Base-by-base conservation (phyloP, 352 stramenopile genomes). In the Phytophthora multivora region DNA sequence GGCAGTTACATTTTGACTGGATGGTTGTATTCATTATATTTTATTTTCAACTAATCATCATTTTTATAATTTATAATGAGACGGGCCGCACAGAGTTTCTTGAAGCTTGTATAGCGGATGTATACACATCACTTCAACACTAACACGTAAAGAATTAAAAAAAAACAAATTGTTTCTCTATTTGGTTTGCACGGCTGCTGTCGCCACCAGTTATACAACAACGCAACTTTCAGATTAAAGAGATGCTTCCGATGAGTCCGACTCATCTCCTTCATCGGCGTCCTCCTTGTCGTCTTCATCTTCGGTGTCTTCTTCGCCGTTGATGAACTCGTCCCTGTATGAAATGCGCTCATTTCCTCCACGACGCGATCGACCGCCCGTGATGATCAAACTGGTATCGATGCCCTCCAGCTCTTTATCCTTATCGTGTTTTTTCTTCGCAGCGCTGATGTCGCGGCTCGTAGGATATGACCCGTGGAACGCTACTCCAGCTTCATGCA, bases 321-420 rank as follows among this genome's bases (percentile, higher is more conserved):
- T 79, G 8, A 86, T 62, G 11, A 54, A 68, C 0, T 63, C 59
- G 38, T 69, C 64, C 21, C 41, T 75, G 51, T 71, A 79, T 30
- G 74, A 76, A 26, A 77, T 59, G n/a, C n/a, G 51, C 41, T 69
- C 45, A 12, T 38, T 33, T 21, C 42, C 30, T 48, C 53, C 66
- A 38, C 71, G 71, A 38, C 73, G 76, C 11, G 71, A 63, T 19
- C 76, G 58, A 13, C 74, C 63, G 13, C 55, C 51, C 23, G 58
- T 63, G 52, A 95, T 90, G 60, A 95, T 95, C 12, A 91, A 58
- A 19, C 73, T 90, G 2, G 83, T 87, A 60, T 95, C 87, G 9
- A 95, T 95, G 11, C 86, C 87, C 43, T 95, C 87, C 26, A 94
- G 55, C 39, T 95, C 87, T 39, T 81, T 80, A 18, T 86, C 83